phyloP scores from a whole-genome alignment of 306 rosid genomes.

The Cicer cuneatum region DNA sequence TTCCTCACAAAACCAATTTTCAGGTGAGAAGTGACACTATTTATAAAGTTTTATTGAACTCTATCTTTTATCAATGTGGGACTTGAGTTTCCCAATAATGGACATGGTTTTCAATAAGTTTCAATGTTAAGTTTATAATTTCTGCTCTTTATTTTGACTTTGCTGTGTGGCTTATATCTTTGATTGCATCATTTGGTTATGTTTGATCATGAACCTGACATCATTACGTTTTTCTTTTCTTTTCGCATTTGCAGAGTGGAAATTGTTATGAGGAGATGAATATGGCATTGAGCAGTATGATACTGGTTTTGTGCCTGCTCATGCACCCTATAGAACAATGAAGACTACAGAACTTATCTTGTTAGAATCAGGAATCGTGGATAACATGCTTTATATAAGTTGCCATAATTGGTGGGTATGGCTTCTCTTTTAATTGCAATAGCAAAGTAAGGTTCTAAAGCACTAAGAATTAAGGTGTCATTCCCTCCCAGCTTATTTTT shows the following conservation, averaged over 20 bases:
- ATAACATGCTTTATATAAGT: constrained; percentile 44
- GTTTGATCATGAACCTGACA: constrained; percentile 21
- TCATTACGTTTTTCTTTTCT: constrained; percentile 6
- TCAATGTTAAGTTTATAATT: background rate
- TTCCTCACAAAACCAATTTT: too few relatives aligned
- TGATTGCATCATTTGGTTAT: background rate
- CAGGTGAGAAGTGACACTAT: too few relatives aligned
- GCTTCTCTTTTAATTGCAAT: constrained; percentile 40
- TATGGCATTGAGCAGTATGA: constrained; percentile 37
- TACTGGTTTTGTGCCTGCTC: constrained; percentile 51
- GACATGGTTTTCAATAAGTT: constrained; percentile 18
- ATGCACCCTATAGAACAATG: constrained; percentile 43
- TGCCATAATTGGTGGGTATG: constrained; percentile 53
- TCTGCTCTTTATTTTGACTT: constrained; percentile 8
- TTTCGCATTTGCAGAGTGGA: constrained; percentile 76
- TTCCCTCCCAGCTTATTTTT: constrained; percentile 35
- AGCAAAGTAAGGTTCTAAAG: constrained; percentile 43
- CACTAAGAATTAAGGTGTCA: constrained; percentile 43
- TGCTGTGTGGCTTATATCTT: constrained; percentile 1
- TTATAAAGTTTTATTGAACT: too few relatives aligned
- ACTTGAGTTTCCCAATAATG: background rate
- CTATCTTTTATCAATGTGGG: too few relatives aligned
- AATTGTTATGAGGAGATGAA: constrained; percentile 56
- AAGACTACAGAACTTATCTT: constrained; percentile 43
- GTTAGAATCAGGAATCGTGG: constrained; percentile 49